A percentile compares a stretch with the other conserved stretches of the same genome.
Conservation (phyloP, 2,329 filamentous ascomycete species). For the Scedosporium dehoogii region DNA sequence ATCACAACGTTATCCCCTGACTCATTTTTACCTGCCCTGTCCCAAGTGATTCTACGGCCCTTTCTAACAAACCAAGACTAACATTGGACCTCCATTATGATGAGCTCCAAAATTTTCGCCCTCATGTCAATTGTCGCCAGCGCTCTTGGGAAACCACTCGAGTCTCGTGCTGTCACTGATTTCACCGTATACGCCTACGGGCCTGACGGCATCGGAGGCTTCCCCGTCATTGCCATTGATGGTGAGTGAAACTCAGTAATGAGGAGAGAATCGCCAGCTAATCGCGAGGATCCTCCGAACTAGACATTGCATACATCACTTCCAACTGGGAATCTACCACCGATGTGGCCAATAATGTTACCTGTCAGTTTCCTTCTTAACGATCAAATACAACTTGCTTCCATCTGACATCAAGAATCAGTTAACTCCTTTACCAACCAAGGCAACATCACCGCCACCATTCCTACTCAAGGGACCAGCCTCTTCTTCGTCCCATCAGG, state of each 20-base stretch:
- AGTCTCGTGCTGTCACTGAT: background rate
- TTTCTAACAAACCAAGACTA: too few relatives aligned
- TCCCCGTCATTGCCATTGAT: background rate
- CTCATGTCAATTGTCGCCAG: background rate
- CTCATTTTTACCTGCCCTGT: too few relatives aligned
- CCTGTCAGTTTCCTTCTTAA: background rate
- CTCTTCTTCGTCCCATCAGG: background rate
- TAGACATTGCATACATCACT: background rate
- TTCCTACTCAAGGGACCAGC: background rate
- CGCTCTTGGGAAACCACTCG: background rate
- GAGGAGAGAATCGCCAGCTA: background rate
- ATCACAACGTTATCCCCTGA: too few relatives aligned
- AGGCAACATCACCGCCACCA: background rate
- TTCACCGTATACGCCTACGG: background rate
- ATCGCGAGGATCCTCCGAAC: background rate
- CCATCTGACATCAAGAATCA: too few relatives aligned
- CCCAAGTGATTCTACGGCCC: background rate
- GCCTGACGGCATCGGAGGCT: background rate
- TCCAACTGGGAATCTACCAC: background rate
- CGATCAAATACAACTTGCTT: too few relatives aligned
- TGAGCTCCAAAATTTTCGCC: background rate
- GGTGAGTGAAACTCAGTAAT: background rate
- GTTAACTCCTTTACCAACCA: background rate
- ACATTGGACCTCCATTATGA: background rate
- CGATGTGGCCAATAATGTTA: background rate